Conservation (phyloP, 148 eudicot species). For the Spergularia bocconei region DNA sequence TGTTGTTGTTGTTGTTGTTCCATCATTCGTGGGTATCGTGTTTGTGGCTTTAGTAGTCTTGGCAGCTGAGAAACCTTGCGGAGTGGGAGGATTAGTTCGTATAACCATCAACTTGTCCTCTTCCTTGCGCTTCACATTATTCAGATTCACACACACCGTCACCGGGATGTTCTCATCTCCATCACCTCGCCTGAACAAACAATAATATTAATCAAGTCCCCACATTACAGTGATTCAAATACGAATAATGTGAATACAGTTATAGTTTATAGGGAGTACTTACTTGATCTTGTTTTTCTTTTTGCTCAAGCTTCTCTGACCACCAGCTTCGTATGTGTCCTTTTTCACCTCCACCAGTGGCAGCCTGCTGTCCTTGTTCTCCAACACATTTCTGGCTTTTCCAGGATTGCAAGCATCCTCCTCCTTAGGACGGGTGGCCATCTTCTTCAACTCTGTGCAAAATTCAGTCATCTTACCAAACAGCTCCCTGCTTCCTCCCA, state of each 20-base stretch:
- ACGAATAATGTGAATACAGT: too few relatives aligned
- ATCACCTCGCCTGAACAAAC: slow-evolving; percentile 52
- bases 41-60: slow-evolving; percentile 53
- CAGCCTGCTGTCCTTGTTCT: slow-evolving; percentile 49
- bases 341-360: slow-evolving; percentile 46
- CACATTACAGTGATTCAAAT: too few relatives aligned
- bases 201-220: too few relatives aligned
- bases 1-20: slow-evolving; percentile 15
- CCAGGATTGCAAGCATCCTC: slow-evolving; percentile 21
- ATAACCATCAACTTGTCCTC: slow-evolving; percentile 38
- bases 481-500: slow-evolving; percentile 58
- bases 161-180: slow-evolving; percentile 66
- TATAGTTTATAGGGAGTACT: too few relatives aligned
- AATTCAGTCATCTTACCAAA: slow-evolving; percentile 65
- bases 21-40: slow-evolving; percentile 46
- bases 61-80: slow-evolving; percentile 78
- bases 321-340: slow-evolving; percentile 22
- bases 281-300: slow-evolving; percentile 43
- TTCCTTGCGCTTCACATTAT: slow-evolving; percentile 36
- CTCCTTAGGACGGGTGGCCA: slow-evolving; percentile 42
- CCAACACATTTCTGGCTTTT: neutral
- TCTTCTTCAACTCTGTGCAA: slow-evolving; percentile 69
- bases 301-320: slow-evolving; percentile 32
- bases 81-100: slow-evolving; percentile 80
- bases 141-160: slow-evolving; percentile 50